Evolutionary conservation across 2,329 filamentous ascomycete species (phyloP).

Genomic region (Zasmidium cellare): DNA sequence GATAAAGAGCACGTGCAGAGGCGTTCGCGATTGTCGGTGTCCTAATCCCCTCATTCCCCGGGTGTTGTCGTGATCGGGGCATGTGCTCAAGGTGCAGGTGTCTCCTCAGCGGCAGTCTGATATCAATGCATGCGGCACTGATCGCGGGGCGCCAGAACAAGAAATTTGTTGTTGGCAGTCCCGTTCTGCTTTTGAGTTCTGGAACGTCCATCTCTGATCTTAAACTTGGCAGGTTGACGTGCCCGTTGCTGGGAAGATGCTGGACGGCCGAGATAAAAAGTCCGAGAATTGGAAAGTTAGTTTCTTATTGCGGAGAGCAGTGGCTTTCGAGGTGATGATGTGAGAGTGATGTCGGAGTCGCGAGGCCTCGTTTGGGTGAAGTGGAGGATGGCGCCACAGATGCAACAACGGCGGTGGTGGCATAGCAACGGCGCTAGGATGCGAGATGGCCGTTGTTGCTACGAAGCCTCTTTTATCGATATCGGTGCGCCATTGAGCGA

Average conservation of each 20-base stretch:
- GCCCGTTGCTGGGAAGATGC: background rate
- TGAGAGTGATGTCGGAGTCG: background rate
- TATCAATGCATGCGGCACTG: no score
- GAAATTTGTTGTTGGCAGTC: conserved; percentile 1
- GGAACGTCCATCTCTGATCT: background rate
- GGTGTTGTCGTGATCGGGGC: conserved; percentile 2
- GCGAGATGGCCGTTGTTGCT: background rate
- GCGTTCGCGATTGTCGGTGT: background rate
- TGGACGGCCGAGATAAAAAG: background rate
- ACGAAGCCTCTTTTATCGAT: background rate
- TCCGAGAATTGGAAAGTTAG: no score
- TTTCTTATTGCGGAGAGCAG: no score
- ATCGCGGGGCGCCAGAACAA: background rate
- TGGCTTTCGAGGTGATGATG: background rate
- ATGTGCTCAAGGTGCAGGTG: no score
- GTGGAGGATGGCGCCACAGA: background rate
- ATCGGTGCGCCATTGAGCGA: background rate
- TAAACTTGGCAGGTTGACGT: background rate
- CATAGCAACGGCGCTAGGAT: background rate
- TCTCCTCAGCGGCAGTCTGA: no score
- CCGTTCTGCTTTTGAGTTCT: background rate
- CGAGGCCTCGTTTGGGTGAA: background rate
- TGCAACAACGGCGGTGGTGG: background rate
- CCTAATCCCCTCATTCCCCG: background rate
- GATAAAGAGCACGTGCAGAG: background rate